phyloP scores from a whole-genome alignment of 1,284 basidiomycete species.

The Takashimella tepidaria region DNA sequence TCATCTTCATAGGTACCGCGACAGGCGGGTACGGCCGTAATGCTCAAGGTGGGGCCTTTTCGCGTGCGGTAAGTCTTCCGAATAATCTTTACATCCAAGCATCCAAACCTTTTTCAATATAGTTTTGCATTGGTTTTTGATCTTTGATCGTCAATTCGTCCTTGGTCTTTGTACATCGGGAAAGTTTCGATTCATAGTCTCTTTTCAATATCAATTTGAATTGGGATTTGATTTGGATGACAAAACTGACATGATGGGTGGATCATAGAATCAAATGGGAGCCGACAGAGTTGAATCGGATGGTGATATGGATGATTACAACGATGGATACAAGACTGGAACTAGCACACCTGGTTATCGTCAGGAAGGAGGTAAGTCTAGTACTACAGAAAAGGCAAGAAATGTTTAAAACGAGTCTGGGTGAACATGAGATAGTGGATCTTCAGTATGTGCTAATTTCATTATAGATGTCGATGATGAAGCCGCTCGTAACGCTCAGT shows the following conservation, averaged over 20 bases:
- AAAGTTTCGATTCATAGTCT: background rate
- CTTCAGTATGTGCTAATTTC: background rate
- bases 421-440: background rate
- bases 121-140: too few relatives aligned
- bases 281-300: slow-evolving; percentile 10
- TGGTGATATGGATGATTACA: slow-evolving; percentile 3
- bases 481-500: slow-evolving; percentile 14
- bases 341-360: slow-evolving; percentile 36
- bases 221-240: background rate
- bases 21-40: slow-evolving; percentile 39
- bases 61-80: slow-evolving; percentile 24
- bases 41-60: slow-evolving; percentile 33
- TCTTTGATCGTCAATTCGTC: background rate
- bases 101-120: too few relatives aligned
- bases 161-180: background rate
- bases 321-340: slow-evolving; percentile 29
- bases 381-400: background rate
- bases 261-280: slow-evolving; percentile 24
- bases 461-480: slow-evolving; percentile 19
- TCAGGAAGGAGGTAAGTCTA: slow-evolving; percentile 29
- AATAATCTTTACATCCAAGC: too few relatives aligned
- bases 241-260: slow-evolving; percentile 6
- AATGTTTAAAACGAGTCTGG: too few relatives aligned
- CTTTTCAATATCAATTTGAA: background rate
- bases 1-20: slow-evolving; percentile 24